Conservation (phyloP, 1,139 yeast species). For the Petasospora fabianii region DNA sequence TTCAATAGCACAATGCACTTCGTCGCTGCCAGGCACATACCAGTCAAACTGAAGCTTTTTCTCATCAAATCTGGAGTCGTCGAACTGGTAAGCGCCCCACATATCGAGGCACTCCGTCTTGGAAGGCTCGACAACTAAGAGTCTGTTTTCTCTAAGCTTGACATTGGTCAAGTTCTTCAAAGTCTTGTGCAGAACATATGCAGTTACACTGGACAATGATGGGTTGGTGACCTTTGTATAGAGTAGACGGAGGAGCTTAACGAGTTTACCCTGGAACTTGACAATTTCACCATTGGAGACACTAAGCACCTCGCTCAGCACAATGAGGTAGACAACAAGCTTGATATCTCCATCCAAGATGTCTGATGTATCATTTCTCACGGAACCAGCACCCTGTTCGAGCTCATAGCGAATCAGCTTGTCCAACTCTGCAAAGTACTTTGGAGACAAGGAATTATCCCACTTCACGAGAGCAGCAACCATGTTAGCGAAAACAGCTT, state of each 20-base stretch:
- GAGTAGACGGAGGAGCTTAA: constrained; percentile 47
- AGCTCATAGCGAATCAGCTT: constrained; percentile 60
- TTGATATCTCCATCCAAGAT: constrained; percentile 75
- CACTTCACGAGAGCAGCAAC: constrained; percentile 45
- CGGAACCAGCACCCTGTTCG: constrained; percentile 78
- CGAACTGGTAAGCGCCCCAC: constrained; percentile 75
- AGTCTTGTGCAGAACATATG: constrained; percentile 61
- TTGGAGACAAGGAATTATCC: constrained; percentile 33
- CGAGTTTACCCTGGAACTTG: constrained; percentile 43
- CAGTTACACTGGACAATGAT: constrained; percentile 38
- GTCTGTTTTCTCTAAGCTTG: constrained; percentile 50
- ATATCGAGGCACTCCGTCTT: constrained; percentile 40
- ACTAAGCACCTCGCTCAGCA: constrained; percentile 68
- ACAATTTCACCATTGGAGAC: constrained; percentile 57
- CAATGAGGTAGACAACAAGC: constrained; percentile 66
- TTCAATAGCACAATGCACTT: constrained; percentile 59
- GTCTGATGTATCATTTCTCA: constrained; percentile 61
- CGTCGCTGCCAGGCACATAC: constrained; percentile 64
- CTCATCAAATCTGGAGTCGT: constrained; percentile 36
- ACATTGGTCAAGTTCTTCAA: constrained; percentile 62
- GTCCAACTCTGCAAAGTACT: constrained; percentile 26
- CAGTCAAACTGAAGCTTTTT: constrained; percentile 59
- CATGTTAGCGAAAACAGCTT: constrained; percentile 42
- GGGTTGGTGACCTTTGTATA: constrained; percentile 71
- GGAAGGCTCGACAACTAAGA: constrained; percentile 42